phyloP scores from a whole-genome alignment of 148 eudicot species.

The Simmondsia chinensis region DNA sequence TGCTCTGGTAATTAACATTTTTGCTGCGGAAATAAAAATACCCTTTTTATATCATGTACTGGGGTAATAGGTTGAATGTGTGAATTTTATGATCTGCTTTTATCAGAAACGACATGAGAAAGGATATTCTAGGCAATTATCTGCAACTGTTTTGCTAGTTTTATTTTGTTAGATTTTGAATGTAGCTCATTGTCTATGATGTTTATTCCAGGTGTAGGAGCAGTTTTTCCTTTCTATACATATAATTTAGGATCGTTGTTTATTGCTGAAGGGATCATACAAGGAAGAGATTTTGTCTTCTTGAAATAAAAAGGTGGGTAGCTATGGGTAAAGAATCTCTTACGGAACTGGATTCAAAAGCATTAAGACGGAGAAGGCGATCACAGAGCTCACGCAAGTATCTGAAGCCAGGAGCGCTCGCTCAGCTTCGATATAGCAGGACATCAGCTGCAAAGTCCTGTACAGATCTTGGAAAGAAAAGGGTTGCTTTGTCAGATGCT shows the following conservation, averaged over 20 bases:
- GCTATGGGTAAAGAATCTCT: conserved; percentile 73
- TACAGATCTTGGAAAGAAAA: conserved; percentile 78
- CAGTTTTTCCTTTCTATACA: background rate
- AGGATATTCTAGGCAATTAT: too few relatives aligned
- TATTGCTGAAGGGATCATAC: background rate
- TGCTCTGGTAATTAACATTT: too few relatives aligned
- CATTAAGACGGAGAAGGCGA: conserved; percentile 48
- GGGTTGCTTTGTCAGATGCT: conserved; percentile 45
- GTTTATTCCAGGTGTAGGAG: conserved; percentile 10
- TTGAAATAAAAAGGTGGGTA: conserved; percentile 6
- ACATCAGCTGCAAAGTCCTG: conserved; percentile 47
- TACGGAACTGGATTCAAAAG: conserved; percentile 40
- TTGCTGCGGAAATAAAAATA: too few relatives aligned
- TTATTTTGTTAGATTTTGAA: too few relatives aligned
- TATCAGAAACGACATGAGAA: too few relatives aligned
- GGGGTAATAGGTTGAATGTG: too few relatives aligned
- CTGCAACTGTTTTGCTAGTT: too few relatives aligned
- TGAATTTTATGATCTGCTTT: too few relatives aligned
- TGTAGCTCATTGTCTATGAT: too few relatives aligned
- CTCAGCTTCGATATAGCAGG: conserved; percentile 65
- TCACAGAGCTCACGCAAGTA: conserved; percentile 37
- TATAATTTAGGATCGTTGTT: conserved; percentile 1
- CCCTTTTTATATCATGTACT: too few relatives aligned
- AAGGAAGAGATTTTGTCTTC: background rate
- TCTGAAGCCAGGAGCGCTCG: conserved; percentile 86